Evolutionary conservation across 345 rosid species (phyloP).

Genomic region (Rhizophora apiculata): DNA sequence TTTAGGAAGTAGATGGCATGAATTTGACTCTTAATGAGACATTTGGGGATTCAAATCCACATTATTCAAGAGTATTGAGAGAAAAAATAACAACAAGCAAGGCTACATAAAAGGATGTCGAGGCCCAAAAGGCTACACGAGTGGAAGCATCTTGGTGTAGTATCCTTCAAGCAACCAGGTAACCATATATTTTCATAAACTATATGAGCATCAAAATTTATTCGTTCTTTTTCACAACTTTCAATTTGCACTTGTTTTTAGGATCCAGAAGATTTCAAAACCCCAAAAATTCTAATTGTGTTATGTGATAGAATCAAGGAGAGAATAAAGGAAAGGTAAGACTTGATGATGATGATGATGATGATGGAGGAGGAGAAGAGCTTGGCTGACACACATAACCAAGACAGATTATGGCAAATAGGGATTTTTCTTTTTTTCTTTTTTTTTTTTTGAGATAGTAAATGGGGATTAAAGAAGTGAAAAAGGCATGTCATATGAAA

Average conservation of each 20-base stretch:
- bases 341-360: no score
- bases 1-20: slow-evolving; percentile 88
- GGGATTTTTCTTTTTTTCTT: no score
- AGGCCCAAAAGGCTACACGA: slow-evolving; percentile 81
- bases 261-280: slow-evolving; percentile 41
- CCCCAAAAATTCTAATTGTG: no score
- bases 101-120: slow-evolving; percentile 80
- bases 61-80: slow-evolving; percentile 74
- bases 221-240: slow-evolving; percentile 3
- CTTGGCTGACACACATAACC: no score
- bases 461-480: no score
- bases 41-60: slow-evolving; percentile 82
- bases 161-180: slow-evolving; percentile 88
- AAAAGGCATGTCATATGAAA: no score
- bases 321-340: no score
- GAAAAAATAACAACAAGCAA: slow-evolving; percentile 91
- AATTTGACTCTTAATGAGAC: slow-evolving; percentile 88
- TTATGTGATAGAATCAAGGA: no score
- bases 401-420: no score
- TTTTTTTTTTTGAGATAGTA: no score
- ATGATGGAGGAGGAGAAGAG: no score
- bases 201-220: not conserved
- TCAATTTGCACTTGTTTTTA: slow-evolving; percentile 17
- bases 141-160: slow-evolving; percentile 96
- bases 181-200: slow-evolving; percentile 3